These are phyloP conservation scores for Nephelium lappaceum DNA, from an alignment of 345 rosid genomes.

Conservation along the genomic window DNA sequence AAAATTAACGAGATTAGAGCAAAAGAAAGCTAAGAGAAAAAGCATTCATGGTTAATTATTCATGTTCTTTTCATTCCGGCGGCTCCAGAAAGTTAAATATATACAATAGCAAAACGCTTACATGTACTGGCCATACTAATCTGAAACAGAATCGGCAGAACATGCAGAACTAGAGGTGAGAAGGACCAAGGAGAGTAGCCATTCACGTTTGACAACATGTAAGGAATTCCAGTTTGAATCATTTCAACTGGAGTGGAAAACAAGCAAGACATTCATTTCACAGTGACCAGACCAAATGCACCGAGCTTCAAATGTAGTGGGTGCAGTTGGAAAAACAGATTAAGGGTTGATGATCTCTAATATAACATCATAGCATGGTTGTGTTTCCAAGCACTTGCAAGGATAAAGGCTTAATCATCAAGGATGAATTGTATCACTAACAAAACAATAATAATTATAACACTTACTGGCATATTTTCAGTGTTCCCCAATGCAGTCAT, in stretches of 20 bases:
- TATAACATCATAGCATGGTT: background rate
- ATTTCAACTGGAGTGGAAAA: background rate
- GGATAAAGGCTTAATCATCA: background rate
- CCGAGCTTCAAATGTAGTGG: background rate
- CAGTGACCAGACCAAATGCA: background rate
- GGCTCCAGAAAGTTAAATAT: background rate
- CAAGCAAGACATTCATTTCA: background rate
- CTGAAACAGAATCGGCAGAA: background rate
- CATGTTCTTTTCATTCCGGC: background rate
- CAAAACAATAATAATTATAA: slow-evolving; percentile 7
- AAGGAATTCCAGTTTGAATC: background rate
- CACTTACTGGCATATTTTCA: slow-evolving; percentile 94
- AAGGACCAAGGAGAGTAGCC: background rate
- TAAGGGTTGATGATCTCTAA: background rate
- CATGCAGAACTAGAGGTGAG: background rate
- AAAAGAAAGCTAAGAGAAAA: background rate
- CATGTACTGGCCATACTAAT: background rate
- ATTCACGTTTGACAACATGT: background rate
- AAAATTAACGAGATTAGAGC: background rate
- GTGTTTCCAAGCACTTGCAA: background rate
- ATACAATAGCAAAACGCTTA: no score
- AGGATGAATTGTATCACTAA: background rate
- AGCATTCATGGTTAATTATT: background rate
- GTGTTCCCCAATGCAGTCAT: slow-evolving; percentile 99
- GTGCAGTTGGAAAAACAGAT: background rate